A percentile compares a stretch with the other conserved stretches of the same genome.
Conservation (phyloP, 108 stramenopile species). For the Fragilariopsis cylindrus region DNA sequence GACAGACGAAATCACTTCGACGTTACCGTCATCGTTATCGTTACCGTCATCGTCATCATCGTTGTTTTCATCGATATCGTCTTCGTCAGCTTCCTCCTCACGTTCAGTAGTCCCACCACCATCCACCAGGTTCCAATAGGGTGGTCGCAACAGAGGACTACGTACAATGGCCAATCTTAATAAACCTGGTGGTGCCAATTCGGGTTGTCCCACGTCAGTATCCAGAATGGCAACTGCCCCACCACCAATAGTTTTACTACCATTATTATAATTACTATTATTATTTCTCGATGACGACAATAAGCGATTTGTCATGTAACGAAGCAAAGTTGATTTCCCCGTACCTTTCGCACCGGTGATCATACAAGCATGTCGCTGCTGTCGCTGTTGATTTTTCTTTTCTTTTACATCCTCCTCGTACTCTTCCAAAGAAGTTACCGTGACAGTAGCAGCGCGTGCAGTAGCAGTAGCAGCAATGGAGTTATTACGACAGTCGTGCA, state of each 20-base stretch:
- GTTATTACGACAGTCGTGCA: conserved; percentile 2
- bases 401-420: background rate
- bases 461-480: background rate
- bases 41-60: background rate
- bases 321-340: conserved; percentile 87
- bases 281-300: conserved; percentile 33
- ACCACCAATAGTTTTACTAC: too few relatives aligned
- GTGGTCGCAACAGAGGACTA: conserved; percentile 74
- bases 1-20: conserved; percentile 40
- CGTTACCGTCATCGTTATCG: background rate
- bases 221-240: conserved; percentile 77
- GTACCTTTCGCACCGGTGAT: conserved; percentile 92
- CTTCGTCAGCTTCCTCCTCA: background rate
- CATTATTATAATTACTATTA: background rate
- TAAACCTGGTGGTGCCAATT: conserved; percentile 86
- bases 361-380: conserved; percentile 30
- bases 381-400: background rate
- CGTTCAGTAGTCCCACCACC: background rate
- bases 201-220: conserved; percentile 92
- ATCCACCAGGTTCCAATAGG: conserved; percentile 51
- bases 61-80: background rate
- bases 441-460: background rate
- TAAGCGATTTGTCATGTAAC: conserved; percentile 78
- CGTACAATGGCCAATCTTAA: conserved; percentile 63
- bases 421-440: conserved; percentile 21